Base-by-base conservation (phyloP, 192 early-diverging fungal species). In the Gonapodya prolifera region DNA sequence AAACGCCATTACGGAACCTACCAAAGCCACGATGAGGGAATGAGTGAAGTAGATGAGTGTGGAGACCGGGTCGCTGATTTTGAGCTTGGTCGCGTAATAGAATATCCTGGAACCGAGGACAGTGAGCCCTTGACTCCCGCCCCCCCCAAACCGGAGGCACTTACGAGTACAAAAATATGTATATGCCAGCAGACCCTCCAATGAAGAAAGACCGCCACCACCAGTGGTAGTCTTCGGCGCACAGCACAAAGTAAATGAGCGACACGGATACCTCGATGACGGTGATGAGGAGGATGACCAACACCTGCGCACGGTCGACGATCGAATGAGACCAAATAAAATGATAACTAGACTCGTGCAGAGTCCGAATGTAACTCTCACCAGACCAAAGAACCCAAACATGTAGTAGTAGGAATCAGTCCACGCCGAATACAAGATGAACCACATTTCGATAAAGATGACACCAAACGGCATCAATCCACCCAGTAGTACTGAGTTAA, bases 161-260 rank as follows among this genome's bases (percentile, higher is more conserved):
- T 16, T n/a, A 69, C 45, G 13, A 8, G n/a, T 95, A 96, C 45
- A 89, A 80, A 80, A 94, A 94, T 34, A 95, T 89, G 82, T 95
- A 96, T 71, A 91, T 69, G 1, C 89, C 87, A 1, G 88, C 92
- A 74, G 90, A 89, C 8, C 87, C 93, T 8, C 90, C 87, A 2
- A 92, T 90, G 16, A 91, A 84, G 84, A 95, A 97, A 1, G 93
- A 89, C 70, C 91, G 82, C 96, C 96, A 98, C 94, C 94, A 96
- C 45, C 45, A 69, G 45, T 69, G 45, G 45, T 69, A 69, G 45
- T 69, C n/a, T n/a, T 69, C 86, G 18, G 81, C 77, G 78, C 85
- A 85, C 2, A 93, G 83, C 77, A 88, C 84, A 79, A 93, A 88
- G 82, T 92, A 93, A 0, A 89, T 83, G 69, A 92, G 84, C 23